phyloP scores from a whole-genome alignment of 148 eudicot species.

The Chenopodium formosanum region DNA sequence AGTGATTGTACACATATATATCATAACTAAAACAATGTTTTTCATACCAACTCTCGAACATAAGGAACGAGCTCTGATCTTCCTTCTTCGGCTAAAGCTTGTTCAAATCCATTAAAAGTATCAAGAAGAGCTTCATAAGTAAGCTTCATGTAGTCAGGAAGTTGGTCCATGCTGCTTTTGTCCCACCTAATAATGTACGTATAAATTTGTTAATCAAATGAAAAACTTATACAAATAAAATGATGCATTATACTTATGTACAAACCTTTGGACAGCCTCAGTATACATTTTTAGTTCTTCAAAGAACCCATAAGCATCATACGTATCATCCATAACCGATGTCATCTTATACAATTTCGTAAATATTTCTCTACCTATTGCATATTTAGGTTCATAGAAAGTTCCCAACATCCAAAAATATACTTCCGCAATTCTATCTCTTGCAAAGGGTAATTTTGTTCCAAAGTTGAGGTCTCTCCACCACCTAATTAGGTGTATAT shows the following conservation, averaged over 20 bases:
- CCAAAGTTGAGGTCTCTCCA: conserved; percentile 28
- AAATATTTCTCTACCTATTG: conserved; percentile 29
- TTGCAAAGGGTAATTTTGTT: conserved; percentile 28
- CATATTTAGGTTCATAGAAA: conserved; percentile 36
- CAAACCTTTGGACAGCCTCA: conserved; percentile 33
- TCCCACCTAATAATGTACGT: conserved; percentile 42
- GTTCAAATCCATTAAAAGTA: conserved; percentile 28
- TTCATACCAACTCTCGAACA: conserved; percentile 34
- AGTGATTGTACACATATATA: too few relatives aligned
- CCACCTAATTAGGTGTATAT: conserved; percentile 21
- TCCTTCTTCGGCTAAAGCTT: conserved; percentile 32
- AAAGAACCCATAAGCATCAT: conserved; percentile 46
- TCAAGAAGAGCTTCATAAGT: conserved; percentile 33
- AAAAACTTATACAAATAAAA: too few relatives aligned
- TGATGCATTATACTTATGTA: neutral
- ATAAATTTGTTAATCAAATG: too few relatives aligned
- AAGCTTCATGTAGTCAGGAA: conserved; percentile 48
- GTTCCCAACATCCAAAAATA: conserved; percentile 44
- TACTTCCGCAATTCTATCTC: conserved; percentile 39
- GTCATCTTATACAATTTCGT: conserved; percentile 27
- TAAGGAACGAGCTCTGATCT: conserved; percentile 29
- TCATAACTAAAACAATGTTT: neutral
- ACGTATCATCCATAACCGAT: conserved; percentile 43
- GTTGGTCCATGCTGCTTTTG: conserved; percentile 22
- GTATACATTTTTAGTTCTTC: conserved; percentile 38